Base-by-base conservation (phyloP, 305 asterid species). In the Fraxinus dipetala region DNA sequence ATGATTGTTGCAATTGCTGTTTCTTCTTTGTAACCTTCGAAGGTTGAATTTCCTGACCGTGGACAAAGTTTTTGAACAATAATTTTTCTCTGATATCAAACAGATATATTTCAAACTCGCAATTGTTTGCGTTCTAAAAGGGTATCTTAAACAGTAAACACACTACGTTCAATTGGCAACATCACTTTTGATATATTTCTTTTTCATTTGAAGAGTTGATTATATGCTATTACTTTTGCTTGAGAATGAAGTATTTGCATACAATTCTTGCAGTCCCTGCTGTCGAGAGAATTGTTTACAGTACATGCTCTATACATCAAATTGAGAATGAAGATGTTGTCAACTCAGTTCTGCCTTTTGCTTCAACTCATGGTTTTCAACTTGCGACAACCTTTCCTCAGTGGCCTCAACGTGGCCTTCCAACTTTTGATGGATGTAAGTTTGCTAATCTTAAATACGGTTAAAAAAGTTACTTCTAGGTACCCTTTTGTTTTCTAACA, bases 401-500 rank as follows among this genome's bases (percentile, higher is more conserved):
- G 32, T 94, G 98, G 98, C 92, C 93, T 85, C 91, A 93, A 61
- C 98, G 98, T n/a, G 99, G 99, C 45, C 96, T 92, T 78, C 98
- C 97, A 30, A 88, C 90, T 38, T 81, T 96, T 70, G 86, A 82
- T 78, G 98, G 97, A 79, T 89, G 99, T 95, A 87, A 90, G 95
- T 86, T 40, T 72, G 3, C 38, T 14, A 22, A 61, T 5, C 5
- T 61, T 61, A 61, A 8, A 22, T 20, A 24, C 14, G 31, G 22
- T 20, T 22, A 36, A 36, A 8, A 7, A 59, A 59, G 61, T 51
- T 51, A 51, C 22, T 51, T 51, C 2, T 51, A 51, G 24, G 24
- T 54, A 24, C 72, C 32, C 14, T 65, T 54, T 16, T 20, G 35
- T 16, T 45, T 34, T 28, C 72, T 7, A 28, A 28, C 22, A 69